Percentiles rank a stretch among this genome's conserved stretches.
phyloP scores from a whole-genome alignment of 768 basidiomycete genomes.

The Cystofilobasidium capitatum region DNA sequence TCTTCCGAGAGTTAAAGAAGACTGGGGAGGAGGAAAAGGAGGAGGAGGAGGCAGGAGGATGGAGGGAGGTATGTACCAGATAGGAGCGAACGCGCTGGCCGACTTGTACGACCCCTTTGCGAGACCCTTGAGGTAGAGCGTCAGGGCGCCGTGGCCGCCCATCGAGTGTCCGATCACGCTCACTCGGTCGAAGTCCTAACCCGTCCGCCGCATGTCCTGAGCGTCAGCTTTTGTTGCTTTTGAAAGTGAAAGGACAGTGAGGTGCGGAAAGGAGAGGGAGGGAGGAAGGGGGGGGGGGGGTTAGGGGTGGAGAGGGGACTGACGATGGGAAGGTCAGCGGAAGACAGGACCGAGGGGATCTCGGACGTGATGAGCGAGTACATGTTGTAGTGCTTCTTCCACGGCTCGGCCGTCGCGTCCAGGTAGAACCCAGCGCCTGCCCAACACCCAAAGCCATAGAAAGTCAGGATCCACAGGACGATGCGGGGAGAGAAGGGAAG shows the following conservation, averaged over 20 bases:
- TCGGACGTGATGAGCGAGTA: slow-evolving; percentile 72
- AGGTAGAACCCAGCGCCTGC: slow-evolving; percentile 85
- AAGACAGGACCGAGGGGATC: slow-evolving; percentile 66
- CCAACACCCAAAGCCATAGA: not conserved
- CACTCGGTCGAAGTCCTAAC: slow-evolving; percentile 67
- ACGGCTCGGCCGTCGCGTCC: slow-evolving; percentile 61
- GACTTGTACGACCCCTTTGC: slow-evolving; percentile 59
- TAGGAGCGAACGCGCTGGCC: slow-evolving; percentile 64
- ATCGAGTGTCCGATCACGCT: slow-evolving; percentile 95
- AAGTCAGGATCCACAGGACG: not conserved
- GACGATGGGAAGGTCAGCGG: slow-evolving; percentile 43
- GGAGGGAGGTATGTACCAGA: slow-evolving; percentile 32
- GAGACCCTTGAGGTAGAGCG: slow-evolving; percentile 68
- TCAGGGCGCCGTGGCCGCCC: slow-evolving; percentile 93
- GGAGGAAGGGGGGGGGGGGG: not conserved
- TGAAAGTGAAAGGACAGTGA: not conserved
- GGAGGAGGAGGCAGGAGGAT: not conserved
- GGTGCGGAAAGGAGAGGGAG: not conserved
- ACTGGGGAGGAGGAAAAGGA: not conserved
- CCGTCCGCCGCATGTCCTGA: not conserved
- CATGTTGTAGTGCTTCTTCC: slow-evolving; percentile 64
- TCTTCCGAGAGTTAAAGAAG: not conserved
- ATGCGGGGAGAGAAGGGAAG: not conserved
- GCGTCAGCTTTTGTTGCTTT: no score
- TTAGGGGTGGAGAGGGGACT: not conserved